These are phyloP conservation scores for Debaryomyces castellii DNA, from an alignment of 805 yeast species.

Conservation along the genomic window DNA sequence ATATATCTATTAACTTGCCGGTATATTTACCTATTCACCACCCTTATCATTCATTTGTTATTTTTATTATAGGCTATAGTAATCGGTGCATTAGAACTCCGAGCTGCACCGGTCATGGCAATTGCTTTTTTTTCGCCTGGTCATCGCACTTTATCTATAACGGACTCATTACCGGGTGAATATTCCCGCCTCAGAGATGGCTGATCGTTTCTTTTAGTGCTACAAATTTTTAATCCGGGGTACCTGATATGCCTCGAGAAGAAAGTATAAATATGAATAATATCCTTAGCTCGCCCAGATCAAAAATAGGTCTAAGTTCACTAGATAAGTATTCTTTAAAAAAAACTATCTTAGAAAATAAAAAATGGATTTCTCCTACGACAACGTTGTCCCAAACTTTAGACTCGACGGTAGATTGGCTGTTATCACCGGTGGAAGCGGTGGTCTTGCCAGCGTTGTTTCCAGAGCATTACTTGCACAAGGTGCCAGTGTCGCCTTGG, in stretches of 20 bases:
- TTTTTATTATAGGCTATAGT: not conserved
- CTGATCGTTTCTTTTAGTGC: not conserved
- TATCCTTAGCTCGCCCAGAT: not conserved
- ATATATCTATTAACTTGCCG: not conserved
- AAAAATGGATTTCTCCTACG: constrained; percentile 32
- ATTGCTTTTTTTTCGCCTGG: not conserved
- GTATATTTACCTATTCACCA: not conserved
- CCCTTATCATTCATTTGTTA: not conserved
- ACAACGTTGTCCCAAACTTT: constrained; percentile 58
- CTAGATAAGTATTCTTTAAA: not conserved
- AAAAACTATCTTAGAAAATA: not conserved
- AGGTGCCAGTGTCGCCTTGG: constrained; percentile 73
- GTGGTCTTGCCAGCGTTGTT: constrained; percentile 68
- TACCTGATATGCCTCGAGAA: not conserved
- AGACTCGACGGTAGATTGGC: constrained; percentile 72
- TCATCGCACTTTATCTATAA: not conserved
- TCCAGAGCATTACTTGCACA: constrained; percentile 69
- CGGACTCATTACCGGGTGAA: constrained; percentile 2
- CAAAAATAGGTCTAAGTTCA: not conserved
- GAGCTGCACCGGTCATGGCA: not conserved
- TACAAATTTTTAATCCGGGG: constrained; percentile 2
- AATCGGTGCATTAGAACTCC: not conserved
- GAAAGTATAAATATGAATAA: constrained; percentile 1
- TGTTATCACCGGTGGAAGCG: constrained; percentile 78
- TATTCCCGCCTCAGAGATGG: constrained; percentile 1